A percentile compares a stretch with the other conserved stretches of the same genome.
Conservation (phyloP, 331 rosid genomes). For the Malus hybrid region DNA sequence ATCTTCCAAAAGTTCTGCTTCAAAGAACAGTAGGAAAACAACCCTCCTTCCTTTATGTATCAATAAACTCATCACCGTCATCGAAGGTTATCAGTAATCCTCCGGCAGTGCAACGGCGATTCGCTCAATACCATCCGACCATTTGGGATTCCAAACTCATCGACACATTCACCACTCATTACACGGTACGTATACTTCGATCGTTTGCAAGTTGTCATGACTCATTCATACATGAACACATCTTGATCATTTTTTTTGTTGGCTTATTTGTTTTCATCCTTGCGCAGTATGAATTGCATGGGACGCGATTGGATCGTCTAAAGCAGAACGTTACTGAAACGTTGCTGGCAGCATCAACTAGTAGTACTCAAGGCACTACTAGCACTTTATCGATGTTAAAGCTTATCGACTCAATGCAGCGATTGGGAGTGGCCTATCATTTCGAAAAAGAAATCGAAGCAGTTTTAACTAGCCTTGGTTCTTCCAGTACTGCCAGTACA, state of each 20-base stretch:
- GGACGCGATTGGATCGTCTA: conserved; percentile 11
- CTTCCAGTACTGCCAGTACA: neutral
- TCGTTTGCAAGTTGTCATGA: neutral
- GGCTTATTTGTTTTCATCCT: neutral
- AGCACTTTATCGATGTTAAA: neutral
- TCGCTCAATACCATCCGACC: conserved; percentile 28
- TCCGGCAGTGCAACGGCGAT: conserved; percentile 2
- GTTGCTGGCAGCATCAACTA: neutral
- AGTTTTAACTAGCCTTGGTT: neutral
- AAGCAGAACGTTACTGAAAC: neutral
- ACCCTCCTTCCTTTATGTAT: neutral
- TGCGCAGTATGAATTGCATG: conserved; percentile 23
- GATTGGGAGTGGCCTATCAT: conserved; percentile 27
- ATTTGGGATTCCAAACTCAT: conserved; percentile 22
- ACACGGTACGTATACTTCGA: neutral
- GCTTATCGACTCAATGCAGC: conserved; percentile 11
- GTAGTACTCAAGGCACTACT: neutral
- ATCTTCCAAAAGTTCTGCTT: neutral
- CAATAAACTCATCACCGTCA: neutral
- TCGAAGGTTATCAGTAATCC: neutral
- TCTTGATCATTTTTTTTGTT: no score
- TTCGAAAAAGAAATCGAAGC: conserved; percentile 25
- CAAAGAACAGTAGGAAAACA: neutral
- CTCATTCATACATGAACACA: neutral
- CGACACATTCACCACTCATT: conserved; percentile 13